phyloP scores from a whole-genome alignment of 768 basidiomycete species.

The Leccinum variicolor region DNA sequence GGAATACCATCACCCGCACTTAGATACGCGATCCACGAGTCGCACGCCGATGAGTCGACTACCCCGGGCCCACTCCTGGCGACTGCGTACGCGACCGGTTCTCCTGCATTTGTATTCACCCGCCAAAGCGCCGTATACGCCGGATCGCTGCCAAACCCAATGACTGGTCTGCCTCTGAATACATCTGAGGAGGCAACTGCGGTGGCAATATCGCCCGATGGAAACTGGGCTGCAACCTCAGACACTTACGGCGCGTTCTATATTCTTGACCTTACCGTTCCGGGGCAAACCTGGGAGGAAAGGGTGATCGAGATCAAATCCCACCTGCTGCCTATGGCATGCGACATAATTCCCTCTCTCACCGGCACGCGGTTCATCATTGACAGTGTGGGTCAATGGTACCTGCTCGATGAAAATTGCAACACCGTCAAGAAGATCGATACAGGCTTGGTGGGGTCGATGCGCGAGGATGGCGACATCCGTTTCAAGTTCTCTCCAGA shows the following conservation, averaged over 20 bases:
- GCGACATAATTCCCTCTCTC: neutral
- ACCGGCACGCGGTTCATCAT: slow-evolving; percentile 12
- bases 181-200: neutral
- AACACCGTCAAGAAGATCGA: slow-evolving; percentile 8
- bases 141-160: neutral
- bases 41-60: neutral
- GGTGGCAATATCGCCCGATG: slow-evolving; percentile 20
- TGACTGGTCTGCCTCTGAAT: neutral
- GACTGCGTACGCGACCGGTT: neutral
- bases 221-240: slow-evolving; percentile 15
- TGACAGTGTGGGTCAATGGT: neutral
- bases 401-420: slow-evolving; percentile 2
- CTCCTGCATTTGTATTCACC: slow-evolving; percentile 6
- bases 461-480: no score
- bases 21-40: neutral
- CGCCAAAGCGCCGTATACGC: neutral
- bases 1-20: neutral
- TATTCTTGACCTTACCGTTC: slow-evolving; percentile 5
- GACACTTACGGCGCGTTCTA: slow-evolving; percentile 1
- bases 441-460: neutral
- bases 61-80: neutral
- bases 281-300: slow-evolving; percentile 3
- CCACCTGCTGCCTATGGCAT: neutral
- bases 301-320: neutral
- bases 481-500: slow-evolving; percentile 11